Evolutionary conservation across 768 basidiomycete genomes (phyloP).

Genomic region (Tylopilus cervinicoccineus): DNA sequence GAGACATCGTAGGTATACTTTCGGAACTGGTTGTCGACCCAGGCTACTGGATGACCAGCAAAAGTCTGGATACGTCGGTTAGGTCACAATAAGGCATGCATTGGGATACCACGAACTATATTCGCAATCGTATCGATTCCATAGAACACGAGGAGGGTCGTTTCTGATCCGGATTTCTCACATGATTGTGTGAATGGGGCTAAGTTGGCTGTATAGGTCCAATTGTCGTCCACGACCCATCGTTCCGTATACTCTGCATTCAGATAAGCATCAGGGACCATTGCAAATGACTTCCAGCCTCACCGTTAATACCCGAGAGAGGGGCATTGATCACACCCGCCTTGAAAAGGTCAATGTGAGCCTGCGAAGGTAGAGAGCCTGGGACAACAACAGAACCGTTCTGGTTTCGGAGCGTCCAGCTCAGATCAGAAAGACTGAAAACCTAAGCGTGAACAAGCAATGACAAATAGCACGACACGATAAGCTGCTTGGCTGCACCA

Average conservation of each 20-base stretch:
- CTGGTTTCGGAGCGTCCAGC: slow-evolving; percentile 52
- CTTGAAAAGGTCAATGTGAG: slow-evolving; percentile 48
- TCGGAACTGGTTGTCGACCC: slow-evolving; percentile 56
- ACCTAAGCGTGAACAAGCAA: slow-evolving; percentile 18
- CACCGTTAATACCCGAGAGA: slow-evolving; percentile 51
- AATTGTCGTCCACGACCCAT: slow-evolving; percentile 54
- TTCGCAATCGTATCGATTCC: slow-evolving; percentile 57
- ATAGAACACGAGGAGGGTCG: slow-evolving; percentile 48
- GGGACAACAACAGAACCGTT: slow-evolving; percentile 54
- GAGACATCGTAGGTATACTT: slow-evolving; percentile 54
- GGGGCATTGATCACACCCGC: slow-evolving; percentile 54
- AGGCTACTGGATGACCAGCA: slow-evolving; percentile 47
- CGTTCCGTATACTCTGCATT: slow-evolving; percentile 48
- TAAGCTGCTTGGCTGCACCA: neutral
- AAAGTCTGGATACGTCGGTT: slow-evolving; percentile 36
- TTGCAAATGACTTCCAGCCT: slow-evolving; percentile 1
- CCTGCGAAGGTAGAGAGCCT: slow-evolving; percentile 48
- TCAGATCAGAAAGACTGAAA: slow-evolving; percentile 43
- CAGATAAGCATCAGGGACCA: neutral
- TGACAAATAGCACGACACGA: slow-evolving; percentile 8
- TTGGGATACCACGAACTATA: slow-evolving; percentile 35
- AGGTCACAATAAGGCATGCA: neutral
- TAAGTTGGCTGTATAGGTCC: slow-evolving; percentile 56
- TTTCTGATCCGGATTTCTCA: slow-evolving; percentile 19
- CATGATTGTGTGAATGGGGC: slow-evolving; percentile 36